Evolutionary conservation across 169 alveolate genomes (phyloP).

Genomic region (Theileria equi): DNA sequence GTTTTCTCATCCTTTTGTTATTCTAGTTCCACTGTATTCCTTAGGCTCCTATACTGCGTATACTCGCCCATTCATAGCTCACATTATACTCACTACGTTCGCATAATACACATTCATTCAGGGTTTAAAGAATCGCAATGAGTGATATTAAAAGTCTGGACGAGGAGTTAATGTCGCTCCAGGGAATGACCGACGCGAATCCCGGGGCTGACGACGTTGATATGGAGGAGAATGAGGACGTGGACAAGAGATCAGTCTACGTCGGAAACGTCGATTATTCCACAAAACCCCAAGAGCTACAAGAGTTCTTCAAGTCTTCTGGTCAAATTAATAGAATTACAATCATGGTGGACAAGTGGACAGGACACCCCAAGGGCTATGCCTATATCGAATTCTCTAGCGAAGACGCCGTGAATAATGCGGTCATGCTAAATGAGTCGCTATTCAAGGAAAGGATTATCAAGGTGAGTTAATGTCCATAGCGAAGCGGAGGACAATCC

Average conservation of each 20-base stretch:
- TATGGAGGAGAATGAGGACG: conserved; percentile 65
- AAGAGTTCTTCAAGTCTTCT: conserved; percentile 87
- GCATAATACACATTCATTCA: no score
- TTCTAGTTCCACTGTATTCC: no score
- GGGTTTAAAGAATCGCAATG: no score
- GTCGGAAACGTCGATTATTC: conserved; percentile 86
- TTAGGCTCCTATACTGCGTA: no score
- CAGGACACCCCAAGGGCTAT: conserved; percentile 91
- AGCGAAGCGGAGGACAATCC: not conserved
- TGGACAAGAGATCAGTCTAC: conserved; percentile 72
- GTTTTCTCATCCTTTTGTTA: no score
- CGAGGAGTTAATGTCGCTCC: not conserved
- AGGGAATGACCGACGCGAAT: conserved; percentile 57
- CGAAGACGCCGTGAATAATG: conserved; percentile 82
- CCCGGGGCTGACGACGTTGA: conserved; percentile 43
- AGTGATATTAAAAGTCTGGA: no score
- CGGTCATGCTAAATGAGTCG: conserved; percentile 83
- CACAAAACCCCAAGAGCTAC: conserved; percentile 87
- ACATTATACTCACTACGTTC: no score
- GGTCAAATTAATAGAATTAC: conserved; percentile 88
- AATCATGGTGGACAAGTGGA: conserved; percentile 86
- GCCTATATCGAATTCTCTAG: conserved; percentile 89
- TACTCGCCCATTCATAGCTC: no score
- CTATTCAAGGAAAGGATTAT: conserved; percentile 87
- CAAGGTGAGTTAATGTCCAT: conserved; percentile 68